Base-by-base conservation (phyloP, 768 basidiomycete species). In the Chalciporus pseudorubinellus region DNA sequence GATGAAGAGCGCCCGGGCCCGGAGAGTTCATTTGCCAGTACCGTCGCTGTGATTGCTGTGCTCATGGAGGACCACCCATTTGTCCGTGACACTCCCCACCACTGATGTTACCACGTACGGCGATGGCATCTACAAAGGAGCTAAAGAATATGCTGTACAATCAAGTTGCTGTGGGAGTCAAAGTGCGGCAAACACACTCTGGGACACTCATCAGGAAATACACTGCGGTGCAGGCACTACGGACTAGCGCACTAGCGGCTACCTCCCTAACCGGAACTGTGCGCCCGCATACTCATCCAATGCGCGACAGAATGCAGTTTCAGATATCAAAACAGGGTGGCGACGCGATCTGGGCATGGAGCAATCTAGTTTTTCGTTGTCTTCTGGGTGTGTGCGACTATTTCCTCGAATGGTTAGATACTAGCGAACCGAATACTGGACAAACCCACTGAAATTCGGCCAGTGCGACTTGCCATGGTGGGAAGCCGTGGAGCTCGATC, bases 381-480 rank as follows among this genome's bases (percentile, higher is more conserved):
- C 63, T 41, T 63, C 55, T 14, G 52, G 55, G 36, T 48, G 52
- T 2, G 67, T 69, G 22, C 57, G 57, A 33, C 67, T 69, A 44
- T 51, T 14, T 16, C 16, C 1, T 24, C 14, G 18, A 39, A 34
- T 28, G 22, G 41, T 59, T 26, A 60, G 52, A 48, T 50, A 13
- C 19, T 28, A 7, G 14, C 42, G 48, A 10, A 34, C 33, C 43
- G 29, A 44, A 45, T 3, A 13, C 10, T 3, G 7, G 10, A 7
- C 20, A 41, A 11, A 70, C 86, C 69, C 63, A 91, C 90, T 83
- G 77, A 53, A 92, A 83, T 66, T 92, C 90, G 40, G 87, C 88
- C 38, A 92, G 70, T 49, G 84, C 75, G n/a, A 84, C 80, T 59
- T 92, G 90, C 89, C 90, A 92, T 14, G 90, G 90, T 16, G 90